Evolutionary conservation across 2,329 filamentous ascomycete genomes (phyloP).

Genomic region (Penicillium sp.): DNA sequence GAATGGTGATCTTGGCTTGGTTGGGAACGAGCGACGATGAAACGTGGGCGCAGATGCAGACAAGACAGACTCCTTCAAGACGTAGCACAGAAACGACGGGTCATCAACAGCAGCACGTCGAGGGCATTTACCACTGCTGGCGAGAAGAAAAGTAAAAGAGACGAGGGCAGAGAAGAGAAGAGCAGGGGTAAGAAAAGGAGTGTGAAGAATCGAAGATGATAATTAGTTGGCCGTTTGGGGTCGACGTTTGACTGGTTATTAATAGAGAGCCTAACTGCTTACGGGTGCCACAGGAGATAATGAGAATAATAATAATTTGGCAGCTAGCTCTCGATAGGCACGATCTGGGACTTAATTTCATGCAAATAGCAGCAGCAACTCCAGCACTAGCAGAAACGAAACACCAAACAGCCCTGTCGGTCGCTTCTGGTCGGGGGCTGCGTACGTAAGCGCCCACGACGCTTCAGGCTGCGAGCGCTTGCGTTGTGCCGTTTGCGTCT

Average conservation of each 20-base stretch:
- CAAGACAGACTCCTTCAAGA: not conserved
- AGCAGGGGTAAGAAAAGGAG: not conserved
- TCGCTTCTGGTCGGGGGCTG: too few relatives aligned
- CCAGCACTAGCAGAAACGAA: too few relatives aligned
- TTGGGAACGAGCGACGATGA: not conserved
- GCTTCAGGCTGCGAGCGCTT: too few relatives aligned
- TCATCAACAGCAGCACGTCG: not conserved
- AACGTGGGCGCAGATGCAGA: not conserved
- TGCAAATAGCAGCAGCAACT: too few relatives aligned
- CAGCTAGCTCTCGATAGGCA: too few relatives aligned
- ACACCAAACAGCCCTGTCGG: too few relatives aligned
- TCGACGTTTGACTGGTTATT: too few relatives aligned
- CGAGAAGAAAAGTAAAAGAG: not conserved
- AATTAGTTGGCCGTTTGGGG: not conserved
- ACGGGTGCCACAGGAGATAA: too few relatives aligned
- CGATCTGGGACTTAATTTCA: too few relatives aligned
- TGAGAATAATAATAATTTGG: too few relatives aligned
- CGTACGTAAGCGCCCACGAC: not conserved
- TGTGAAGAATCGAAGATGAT: too few relatives aligned
- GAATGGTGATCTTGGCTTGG: not conserved
- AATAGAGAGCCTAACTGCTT: too few relatives aligned
- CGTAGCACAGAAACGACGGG: not conserved
- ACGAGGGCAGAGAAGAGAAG: not conserved
- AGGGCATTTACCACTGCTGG: not conserved
- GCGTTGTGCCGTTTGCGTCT: not conserved